Percentiles rank a stretch among this genome's conserved stretches.
These are phyloP conservation scores for Lipomyces sp. DNA, from an alignment of 805 yeast genomes.

Conservation along the genomic window DNA sequence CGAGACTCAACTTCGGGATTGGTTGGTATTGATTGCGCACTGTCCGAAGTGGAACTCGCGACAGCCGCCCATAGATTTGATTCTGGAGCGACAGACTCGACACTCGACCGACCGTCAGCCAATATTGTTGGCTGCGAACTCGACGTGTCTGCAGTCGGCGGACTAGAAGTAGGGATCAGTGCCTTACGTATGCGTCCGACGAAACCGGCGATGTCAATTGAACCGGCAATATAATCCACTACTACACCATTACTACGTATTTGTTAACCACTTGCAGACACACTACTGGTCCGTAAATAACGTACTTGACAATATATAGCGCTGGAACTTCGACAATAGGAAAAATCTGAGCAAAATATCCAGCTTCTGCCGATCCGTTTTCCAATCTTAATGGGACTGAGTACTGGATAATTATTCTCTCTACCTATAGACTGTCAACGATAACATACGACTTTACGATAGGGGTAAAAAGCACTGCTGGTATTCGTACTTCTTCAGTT, in stretches of 20 bases:
- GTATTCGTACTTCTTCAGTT: slow-evolving; percentile 21
- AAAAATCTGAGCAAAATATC: slow-evolving; percentile 60
- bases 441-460: slow-evolving; percentile 2
- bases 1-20: background rate
- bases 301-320: slow-evolving; percentile 54
- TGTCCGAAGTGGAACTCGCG: background rate
- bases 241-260: slow-evolving; percentile 22
- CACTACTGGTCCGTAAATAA: background rate
- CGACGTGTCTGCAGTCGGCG: background rate
- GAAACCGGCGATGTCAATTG: slow-evolving; percentile 16
- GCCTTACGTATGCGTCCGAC: slow-evolving; percentile 15
- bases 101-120: background rate
- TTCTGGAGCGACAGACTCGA: slow-evolving; percentile 1
- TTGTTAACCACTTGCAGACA: slow-evolving; percentile 23
- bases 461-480: background rate
- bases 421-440: slow-evolving; percentile 14
- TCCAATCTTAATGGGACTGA: slow-evolving; percentile 52
- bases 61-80: background rate
- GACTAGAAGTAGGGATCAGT: slow-evolving; percentile 8
- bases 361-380: slow-evolving; percentile 52
- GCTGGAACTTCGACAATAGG: slow-evolving; percentile 60
- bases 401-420: slow-evolving; percentile 38
- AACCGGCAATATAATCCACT: slow-evolving; percentile 31
- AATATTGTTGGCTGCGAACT: background rate
- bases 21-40: background rate